Conservation (phyloP, 352 stramenopile species). For the Lagenidium sp. region DNA sequence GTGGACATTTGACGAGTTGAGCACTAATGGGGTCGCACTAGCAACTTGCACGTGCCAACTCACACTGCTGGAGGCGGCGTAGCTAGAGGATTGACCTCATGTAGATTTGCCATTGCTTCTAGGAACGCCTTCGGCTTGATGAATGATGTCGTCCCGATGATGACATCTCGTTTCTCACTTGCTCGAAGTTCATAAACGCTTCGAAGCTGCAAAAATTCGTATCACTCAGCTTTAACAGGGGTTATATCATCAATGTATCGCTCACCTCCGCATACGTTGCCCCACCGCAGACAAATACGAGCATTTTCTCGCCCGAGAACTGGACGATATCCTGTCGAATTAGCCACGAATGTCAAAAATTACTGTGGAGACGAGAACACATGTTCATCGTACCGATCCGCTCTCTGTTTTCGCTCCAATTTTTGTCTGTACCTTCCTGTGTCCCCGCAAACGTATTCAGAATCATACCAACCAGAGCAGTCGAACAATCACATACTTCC, state of each 20-base stretch:
- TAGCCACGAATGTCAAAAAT: too few species aligned
- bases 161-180: constrained; percentile 58
- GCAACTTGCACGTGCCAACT: not conserved
- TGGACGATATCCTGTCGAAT: not conserved
- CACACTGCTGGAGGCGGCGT: constrained; percentile 11
- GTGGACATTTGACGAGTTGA: not conserved
- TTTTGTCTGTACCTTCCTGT: too few species aligned
- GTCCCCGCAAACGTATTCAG: too few species aligned
- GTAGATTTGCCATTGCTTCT: constrained; percentile 46
- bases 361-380: too few species aligned
- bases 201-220: constrained; percentile 33
- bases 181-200: constrained; percentile 72
- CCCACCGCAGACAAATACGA: constrained; percentile 94
- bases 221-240: not conserved
- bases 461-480: too few species aligned
- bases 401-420: too few species aligned
- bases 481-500: constrained; percentile 75
- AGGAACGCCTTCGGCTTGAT: constrained; percentile 50
- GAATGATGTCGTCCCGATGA: constrained; percentile 66
- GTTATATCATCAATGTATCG: too few species aligned
- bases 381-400: too few species aligned
- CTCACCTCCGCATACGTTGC: constrained; percentile 91
- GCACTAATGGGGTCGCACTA: not conserved
- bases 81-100: constrained; percentile 41
- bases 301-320: constrained; percentile 83